A percentile compares a stretch with the other conserved stretches of the same genome.
These are phyloP conservation scores for Fraxinus anomala DNA, from an alignment of 257 asterid genomes.

Conservation along the genomic window DNA sequence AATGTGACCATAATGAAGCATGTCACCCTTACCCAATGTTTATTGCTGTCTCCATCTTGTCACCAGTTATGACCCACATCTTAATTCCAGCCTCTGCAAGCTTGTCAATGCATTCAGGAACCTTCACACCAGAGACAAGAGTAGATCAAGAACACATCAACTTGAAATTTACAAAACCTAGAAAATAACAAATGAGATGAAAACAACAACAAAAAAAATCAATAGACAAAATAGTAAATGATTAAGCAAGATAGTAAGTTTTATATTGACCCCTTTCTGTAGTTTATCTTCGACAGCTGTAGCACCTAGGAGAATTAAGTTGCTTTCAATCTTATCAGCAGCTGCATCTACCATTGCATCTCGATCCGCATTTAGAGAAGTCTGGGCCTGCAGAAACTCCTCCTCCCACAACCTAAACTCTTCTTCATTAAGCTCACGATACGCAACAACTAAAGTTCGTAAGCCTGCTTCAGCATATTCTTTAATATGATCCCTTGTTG, in stretches of 20 bases:
- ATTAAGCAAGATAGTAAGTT: slow-evolving; percentile 24
- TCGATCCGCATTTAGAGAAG: slow-evolving; percentile 69
- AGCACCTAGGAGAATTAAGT: slow-evolving; percentile 83
- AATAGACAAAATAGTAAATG: slow-evolving; percentile 7
- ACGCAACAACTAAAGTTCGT: slow-evolving; percentile 82
- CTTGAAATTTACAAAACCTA: background rate
- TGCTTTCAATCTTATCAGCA: slow-evolving; percentile 79
- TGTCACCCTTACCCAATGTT: slow-evolving; percentile 71
- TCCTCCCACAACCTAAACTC: slow-evolving; percentile 75
- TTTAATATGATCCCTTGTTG: slow-evolving; percentile 69
- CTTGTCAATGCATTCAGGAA: slow-evolving; percentile 90
- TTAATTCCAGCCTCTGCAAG: slow-evolving; percentile 84
- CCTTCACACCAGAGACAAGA: slow-evolving; percentile 49
- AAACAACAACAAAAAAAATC: slow-evolving; percentile 1
- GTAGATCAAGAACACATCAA: slow-evolving; percentile 8
- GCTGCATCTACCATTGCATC: slow-evolving; percentile 74
- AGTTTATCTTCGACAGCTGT: slow-evolving; percentile 98
- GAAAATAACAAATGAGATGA: slow-evolving; percentile 12
- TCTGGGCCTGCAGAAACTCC: slow-evolving; percentile 68
- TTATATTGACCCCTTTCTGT: slow-evolving; percentile 78
- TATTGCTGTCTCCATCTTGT: slow-evolving; percentile 98
- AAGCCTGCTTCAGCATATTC: slow-evolving; percentile 88
- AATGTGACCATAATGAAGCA: slow-evolving; percentile 1
- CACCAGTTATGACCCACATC: slow-evolving; percentile 98
- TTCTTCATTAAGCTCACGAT: slow-evolving; percentile 72